phyloP scores from a whole-genome alignment of 2,329 filamentous ascomycete species.

The Paraphoma sp. region DNA sequence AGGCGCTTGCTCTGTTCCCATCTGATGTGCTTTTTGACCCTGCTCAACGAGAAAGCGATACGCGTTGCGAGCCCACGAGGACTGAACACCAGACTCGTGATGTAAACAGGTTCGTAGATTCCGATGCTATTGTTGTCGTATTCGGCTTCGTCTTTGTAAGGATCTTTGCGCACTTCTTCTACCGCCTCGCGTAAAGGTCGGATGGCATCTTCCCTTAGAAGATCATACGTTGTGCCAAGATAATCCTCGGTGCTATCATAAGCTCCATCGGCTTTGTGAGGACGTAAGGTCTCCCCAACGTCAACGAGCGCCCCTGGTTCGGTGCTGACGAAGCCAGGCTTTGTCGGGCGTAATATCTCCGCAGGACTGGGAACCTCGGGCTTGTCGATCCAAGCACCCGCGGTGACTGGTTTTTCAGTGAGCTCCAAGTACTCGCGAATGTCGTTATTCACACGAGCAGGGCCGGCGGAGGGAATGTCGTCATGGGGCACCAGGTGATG shows the following conservation, averaged over 20 bases:
- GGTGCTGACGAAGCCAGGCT: conserved; percentile 4
- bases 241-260: conserved; percentile 71
- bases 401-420: conserved; percentile 19
- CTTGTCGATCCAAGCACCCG: conserved; percentile 36
- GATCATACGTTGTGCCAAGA: conserved; percentile 73
- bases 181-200: conserved; percentile 74
- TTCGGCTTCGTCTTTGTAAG: conserved; percentile 58
- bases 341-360: conserved; percentile 54
- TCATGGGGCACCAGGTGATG: conserved; percentile 14
- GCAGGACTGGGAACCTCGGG: conserved; percentile 63
- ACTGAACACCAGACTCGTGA: conserved; percentile 70
- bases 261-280: conserved; percentile 51
- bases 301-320: conserved; percentile 24
- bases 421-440: conserved; percentile 35
- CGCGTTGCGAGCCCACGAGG: conserved; percentile 69
- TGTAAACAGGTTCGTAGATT: conserved; percentile 62
- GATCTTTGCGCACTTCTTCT: conserved; percentile 39
- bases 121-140: conserved; percentile 42
- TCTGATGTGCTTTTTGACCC: conserved; percentile 69
- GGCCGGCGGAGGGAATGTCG: conserved; percentile 15
- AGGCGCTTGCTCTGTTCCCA: conserved; percentile 71
- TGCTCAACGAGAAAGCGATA: conserved; percentile 72
- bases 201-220: conserved; percentile 77
- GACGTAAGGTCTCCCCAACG: conserved; percentile 24
- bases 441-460: conserved; percentile 25